Evolutionary conservation across 176 grass and related monocot species (phyloP), one percentile per base, ranked within the genome.

Genomic region (Rhynchospora pubera): DNA sequence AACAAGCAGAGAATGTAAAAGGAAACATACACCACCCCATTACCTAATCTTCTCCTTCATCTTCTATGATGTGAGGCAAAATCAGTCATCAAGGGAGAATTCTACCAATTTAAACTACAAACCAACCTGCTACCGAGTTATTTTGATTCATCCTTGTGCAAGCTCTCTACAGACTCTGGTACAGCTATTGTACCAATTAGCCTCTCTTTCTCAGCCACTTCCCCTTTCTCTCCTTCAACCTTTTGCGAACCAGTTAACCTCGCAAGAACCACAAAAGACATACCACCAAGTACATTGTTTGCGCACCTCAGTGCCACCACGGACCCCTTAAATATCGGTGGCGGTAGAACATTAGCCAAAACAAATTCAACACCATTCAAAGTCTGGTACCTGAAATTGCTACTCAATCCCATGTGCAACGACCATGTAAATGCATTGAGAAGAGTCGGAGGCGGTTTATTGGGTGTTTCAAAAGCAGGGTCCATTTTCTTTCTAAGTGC

Each of bases 371-470:
- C 3, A 23, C 93, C 93, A n/a, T 96, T 96, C 13, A 96, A 81
- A 34, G 90, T 91, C 90, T 96, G 93, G 61, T 96, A 96, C 56
- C 93, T 85, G 58, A 96, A 79, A 47, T 96, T 96, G 64, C 93
- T 96, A 85, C 90, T 96, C 81, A 89, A 32, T 12, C 88, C 93
- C 93, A 96, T 96, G 82, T 96, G 93, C 46, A 96, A 47, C 45
- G 90, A 90, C 93, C 93, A 96, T 13, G 93, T 96, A 12, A 16
- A 84, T 1, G 93, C 86, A 74, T 96, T 96, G 75, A 96, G 90
- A 43, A 96, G 65, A 22, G 93, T 92, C 55, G 93, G 93, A 42
- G 93, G 93, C 4, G 93, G 4, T 87, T 92, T 92, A 86, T 96
- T 96, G 13, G 93, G 93, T 0, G 88, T 92, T 75, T 96, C 90